Evolutionary conservation across 768 basidiomycete genomes (phyloP).

Genomic region (Collybia nuda): DNA sequence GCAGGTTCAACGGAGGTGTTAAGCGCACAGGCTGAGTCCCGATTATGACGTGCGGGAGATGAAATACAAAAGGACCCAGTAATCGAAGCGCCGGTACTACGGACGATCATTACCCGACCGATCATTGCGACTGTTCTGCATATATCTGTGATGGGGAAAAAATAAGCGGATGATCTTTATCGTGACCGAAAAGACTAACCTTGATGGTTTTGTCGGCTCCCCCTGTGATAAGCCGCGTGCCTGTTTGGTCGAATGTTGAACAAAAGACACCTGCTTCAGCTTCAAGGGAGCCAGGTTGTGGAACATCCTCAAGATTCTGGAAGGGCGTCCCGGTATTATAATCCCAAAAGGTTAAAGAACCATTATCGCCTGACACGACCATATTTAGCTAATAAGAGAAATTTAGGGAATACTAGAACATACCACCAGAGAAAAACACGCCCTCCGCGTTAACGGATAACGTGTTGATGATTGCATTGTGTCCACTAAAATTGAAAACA

Average conservation of each 20-base stretch:
- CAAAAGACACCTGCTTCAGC: constrained; percentile 97
- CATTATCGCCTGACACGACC: constrained; percentile 76
- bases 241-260: constrained; percentile 95
- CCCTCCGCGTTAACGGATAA: constrained; percentile 92
- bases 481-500: constrained; percentile 94
- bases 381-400: not conserved
- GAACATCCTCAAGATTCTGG: constrained; percentile 90
- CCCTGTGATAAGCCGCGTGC: constrained; percentile 91
- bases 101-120: not conserved
- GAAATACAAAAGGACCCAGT: constrained; percentile 1
- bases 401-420: constrained; percentile 19
- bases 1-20: not conserved
- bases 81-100: not conserved
- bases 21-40: not conserved
- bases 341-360: constrained; percentile 91
- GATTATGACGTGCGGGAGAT: not conserved
- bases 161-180: constrained; percentile 3
- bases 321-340: constrained; percentile 93
- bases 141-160: constrained; percentile 42
- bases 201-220: constrained; percentile 99
- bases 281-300: constrained; percentile 97
- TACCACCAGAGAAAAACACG: constrained; percentile 96
- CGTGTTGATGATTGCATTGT: constrained; percentile 98
- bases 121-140: constrained; percentile 65
- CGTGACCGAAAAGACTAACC: constrained; percentile 38